Evolutionary conservation across 306 rosid genomes (phyloP).

Genomic region (Quillaja saponaria): DNA sequence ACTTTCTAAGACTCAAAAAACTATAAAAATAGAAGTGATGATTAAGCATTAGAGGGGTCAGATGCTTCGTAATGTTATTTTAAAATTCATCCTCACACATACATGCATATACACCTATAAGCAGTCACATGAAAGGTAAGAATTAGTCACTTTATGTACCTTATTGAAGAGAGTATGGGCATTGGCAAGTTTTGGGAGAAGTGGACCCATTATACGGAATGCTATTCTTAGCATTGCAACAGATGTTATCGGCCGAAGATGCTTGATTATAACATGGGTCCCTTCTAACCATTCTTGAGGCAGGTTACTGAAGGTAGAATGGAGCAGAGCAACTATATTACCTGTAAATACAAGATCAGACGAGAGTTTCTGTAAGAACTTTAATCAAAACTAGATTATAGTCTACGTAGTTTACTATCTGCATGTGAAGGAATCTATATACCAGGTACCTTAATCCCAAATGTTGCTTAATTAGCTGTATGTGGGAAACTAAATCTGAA

Average conservation of each 20-base stretch:
- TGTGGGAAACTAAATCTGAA: no score
- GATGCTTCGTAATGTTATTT: slow-evolving; percentile 17
- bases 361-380: slow-evolving; percentile 26
- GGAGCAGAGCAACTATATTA: slow-evolving; percentile 90
- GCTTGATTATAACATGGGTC: slow-evolving; percentile 68
- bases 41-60: slow-evolving; percentile 1
- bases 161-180: slow-evolving; percentile 79
- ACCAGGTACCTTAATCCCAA: no score
- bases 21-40: background rate
- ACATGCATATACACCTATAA: slow-evolving; percentile 8
- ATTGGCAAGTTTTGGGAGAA: slow-evolving; percentile 96
- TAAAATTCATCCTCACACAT: background rate
- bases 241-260: slow-evolving; percentile 85
- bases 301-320: slow-evolving; percentile 91
- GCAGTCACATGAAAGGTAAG: slow-evolving; percentile 8
- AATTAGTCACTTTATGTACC: slow-evolving; percentile 51
- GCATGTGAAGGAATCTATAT: slow-evolving; percentile 12
- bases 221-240: slow-evolving; percentile 96
- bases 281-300: slow-evolving; percentile 98
- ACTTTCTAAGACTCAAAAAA: background rate
- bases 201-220: slow-evolving; percentile 89
- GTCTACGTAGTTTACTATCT: slow-evolving; percentile 16
- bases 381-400: slow-evolving; percentile 9
- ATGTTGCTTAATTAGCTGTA: no score
- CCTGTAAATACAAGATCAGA: slow-evolving; percentile 50